Base-by-base conservation (phyloP, 176 grass and related monocot genomes). In the Carex pumila region DNA sequence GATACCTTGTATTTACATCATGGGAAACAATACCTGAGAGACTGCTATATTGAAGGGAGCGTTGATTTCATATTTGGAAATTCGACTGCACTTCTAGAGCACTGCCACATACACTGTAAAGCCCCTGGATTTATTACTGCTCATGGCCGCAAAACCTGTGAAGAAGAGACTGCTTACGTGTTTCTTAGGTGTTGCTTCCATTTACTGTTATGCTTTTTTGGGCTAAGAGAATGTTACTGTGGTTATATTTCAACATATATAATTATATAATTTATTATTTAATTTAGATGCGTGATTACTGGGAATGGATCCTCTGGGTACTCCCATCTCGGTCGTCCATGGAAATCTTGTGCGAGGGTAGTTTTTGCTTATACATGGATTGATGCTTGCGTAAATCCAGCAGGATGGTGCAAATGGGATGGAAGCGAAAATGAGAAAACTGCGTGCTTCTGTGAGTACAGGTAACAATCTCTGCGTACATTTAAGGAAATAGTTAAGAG, bases 61-160 rank as follows among this genome's bases (percentile, higher is more conserved):
- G 94, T 94, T 37, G 96, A 99, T 84, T 95, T 99, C 90, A 95
- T 99, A 85, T 99, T 99, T 2, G 93, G 96, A 37, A 95, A 95
- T 86, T 91, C 96, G 71, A 88, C 94, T 83, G 93, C 93, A 73
- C 87, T 99, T 70, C 66, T 99, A 58, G 93, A 99, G 73, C 93
- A 94, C 90, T 94, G 96, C 87, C 96, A 99, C 85, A 94, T 99
- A 84, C 93, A 99, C 66, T 99, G 93, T 88, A 99, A 95, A 88
- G 45, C 88, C 19, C 69, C 87, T 2, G 96, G 93, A 82, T 99
- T 87, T 87, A 90, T 99, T 81, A 99, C 96, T 74, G 93, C 96
- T 85, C 96, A 99, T 86, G 95, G 96, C 72, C 88, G 96, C 56
- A 99, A 99, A 87, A 88, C 96, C n/a, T 39, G 37, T 39, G 88